A percentile compares a stretch with the other conserved stretches of the same genome.
Conservation (phyloP, 2,329 filamentous ascomycete species). For the Beauveria scarabaeidicola region DNA sequence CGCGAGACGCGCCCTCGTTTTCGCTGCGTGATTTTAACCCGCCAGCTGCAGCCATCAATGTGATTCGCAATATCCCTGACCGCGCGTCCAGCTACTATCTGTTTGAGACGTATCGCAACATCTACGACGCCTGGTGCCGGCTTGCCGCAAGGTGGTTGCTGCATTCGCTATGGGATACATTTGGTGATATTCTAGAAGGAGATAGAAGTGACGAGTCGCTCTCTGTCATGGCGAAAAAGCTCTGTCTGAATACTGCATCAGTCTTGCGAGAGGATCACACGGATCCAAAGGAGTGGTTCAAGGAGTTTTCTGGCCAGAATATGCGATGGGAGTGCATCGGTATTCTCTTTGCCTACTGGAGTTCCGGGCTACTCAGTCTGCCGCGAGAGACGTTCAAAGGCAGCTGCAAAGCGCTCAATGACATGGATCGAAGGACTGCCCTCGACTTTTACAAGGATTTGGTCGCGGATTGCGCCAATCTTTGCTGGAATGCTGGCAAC, state of each 20-base stretch:
- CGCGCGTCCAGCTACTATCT: constrained; percentile 10
- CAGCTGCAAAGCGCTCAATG: not conserved
- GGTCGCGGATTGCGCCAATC: constrained; percentile 17
- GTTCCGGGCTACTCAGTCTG: constrained; percentile 5
- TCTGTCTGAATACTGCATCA: constrained; percentile 27
- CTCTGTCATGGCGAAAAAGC: constrained; percentile 21
- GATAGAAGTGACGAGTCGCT: constrained; percentile 15
- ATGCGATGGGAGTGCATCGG: constrained; percentile 32
- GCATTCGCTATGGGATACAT: constrained; percentile 15
- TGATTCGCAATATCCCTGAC: constrained; percentile 11
- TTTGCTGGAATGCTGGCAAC: constrained; percentile 20
- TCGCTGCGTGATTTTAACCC: not conserved
- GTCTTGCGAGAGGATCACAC: constrained; percentile 25
- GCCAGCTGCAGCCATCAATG: not conserved
- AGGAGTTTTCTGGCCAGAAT: constrained; percentile 26
- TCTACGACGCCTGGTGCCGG: constrained; percentile 16
- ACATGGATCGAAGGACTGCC: constrained; percentile 4
- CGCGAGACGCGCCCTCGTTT: not conserved
- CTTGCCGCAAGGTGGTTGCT: constrained; percentile 11
- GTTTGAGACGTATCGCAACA: constrained; percentile 13
- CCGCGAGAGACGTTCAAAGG: constrained; percentile 1
- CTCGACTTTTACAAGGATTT: constrained; percentile 15
- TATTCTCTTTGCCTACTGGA: constrained; percentile 22
- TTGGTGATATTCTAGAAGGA: constrained; percentile 16
- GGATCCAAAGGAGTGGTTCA: constrained; percentile 23